Evolutionary conservation across 345 rosid genomes (phyloP).

Genomic region (Gossypium anomalum): DNA sequence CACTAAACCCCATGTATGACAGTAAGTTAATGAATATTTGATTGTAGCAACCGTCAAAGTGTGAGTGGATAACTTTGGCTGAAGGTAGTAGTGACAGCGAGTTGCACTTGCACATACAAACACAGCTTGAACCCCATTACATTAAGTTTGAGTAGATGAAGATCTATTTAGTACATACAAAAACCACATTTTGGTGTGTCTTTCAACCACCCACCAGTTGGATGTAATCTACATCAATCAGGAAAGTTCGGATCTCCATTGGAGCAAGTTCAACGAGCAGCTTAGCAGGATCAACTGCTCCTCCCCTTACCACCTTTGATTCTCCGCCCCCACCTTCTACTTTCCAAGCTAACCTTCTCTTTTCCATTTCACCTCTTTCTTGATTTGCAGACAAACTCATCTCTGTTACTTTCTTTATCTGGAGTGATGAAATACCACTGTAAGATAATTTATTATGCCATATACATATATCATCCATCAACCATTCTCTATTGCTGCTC

Average conservation of each 20-base stretch:
- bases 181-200: background rate
- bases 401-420: conserved; percentile 64
- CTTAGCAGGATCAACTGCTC: conserved; percentile 51
- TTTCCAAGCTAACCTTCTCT: conserved; percentile 73
- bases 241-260: conserved; percentile 81
- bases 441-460: background rate
- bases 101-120: too few relatives aligned
- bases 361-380: conserved; percentile 76
- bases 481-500: background rate
- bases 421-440: conserved; percentile 3
- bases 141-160: too few relatives aligned
- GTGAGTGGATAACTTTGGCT: too few relatives aligned
- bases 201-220: conserved; percentile 21
- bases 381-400: conserved; percentile 84
- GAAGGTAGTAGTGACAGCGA: too few relatives aligned
- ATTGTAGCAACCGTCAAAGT: too few relatives aligned
- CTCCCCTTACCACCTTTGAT: conserved; percentile 49
- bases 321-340: conserved; percentile 38
- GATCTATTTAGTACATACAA: background rate
- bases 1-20: too few relatives aligned
- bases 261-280: conserved; percentile 50
- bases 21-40: too few relatives aligned
- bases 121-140: too few relatives aligned
- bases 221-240: conserved; percentile 37
- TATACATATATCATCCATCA: background rate